These are phyloP conservation scores for Perilla frutescens DNA, from an alignment of 257 asterid species.

Conservation along the genomic window DNA sequence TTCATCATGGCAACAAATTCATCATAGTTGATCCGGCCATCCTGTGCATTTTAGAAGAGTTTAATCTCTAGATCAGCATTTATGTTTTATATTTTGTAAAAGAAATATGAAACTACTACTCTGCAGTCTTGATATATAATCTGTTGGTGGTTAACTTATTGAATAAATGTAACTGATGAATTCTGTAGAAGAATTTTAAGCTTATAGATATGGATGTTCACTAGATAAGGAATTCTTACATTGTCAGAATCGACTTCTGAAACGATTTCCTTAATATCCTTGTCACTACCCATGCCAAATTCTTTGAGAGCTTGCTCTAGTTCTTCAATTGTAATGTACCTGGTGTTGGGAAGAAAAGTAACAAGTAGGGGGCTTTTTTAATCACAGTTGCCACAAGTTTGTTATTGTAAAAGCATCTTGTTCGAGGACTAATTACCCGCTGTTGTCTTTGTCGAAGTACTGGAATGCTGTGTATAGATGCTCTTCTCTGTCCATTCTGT, in stretches of 20 bases:
- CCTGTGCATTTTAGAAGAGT: conserved; percentile 51
- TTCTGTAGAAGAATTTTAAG: too few relatives aligned
- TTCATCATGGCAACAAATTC: conserved; percentile 95
- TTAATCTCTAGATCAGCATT: neutral
- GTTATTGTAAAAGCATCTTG: neutral
- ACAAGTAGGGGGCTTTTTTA: neutral
- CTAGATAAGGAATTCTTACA: conserved; percentile 43
- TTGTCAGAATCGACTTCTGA: conserved; percentile 68
- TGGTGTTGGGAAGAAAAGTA: conserved; percentile 26
- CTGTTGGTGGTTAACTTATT: neutral
- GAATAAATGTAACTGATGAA: too few relatives aligned
- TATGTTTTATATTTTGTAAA: conserved; percentile 2
- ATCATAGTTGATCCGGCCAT: conserved; percentile 82
- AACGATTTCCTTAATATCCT: conserved; percentile 65
- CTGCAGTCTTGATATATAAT: neutral
- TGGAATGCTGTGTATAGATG: conserved; percentile 98
- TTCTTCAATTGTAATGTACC: conserved; percentile 73
- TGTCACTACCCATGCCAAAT: conserved; percentile 61
- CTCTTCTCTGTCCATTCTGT: conserved; percentile 97
- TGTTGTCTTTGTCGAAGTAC: conserved; percentile 90
- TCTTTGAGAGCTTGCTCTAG: conserved; percentile 77
- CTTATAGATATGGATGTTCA: neutral
- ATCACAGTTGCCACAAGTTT: neutral
- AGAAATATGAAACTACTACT: neutral
- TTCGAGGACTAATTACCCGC: conserved; percentile 64